Evolutionary conservation across 768 basidiomycete species (phyloP), one percentile per base, ranked within the genome.

Genomic region (Phallus indusiatus): DNA sequence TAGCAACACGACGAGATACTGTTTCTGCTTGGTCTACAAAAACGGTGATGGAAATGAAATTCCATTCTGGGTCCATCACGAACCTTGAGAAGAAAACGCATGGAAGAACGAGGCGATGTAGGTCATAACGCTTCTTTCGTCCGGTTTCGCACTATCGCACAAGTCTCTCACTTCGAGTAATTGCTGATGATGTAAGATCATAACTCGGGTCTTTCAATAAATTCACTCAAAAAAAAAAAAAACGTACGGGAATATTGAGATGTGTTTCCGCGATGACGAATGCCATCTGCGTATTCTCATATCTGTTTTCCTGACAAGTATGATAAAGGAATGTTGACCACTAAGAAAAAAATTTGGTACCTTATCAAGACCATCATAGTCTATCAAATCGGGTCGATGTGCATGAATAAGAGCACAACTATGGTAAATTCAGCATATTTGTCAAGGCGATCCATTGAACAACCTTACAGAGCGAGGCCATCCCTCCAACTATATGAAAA

Each of bases 81-180:
- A 64, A 94, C 94, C 92, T 87, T 96, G 94, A 0, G 90, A 86
- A 0, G 94, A 95, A 70, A 99, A 99, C 0, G 95, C 94, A 68
- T 98, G 96, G 78, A 99, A 99, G 73, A 81, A 98, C 65, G 90
- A 90, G 35, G 96, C 96, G 50, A 99, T 88, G 64, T 97, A 98
- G 5, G 94, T 97, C 92, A 97, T 97, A 11, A 97, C 90, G 71
- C 89, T 92, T 37, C 93, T 85, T 72, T 99, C 96, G 70, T 99
- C 96, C 0, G 95, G 95, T 51, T 80, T 81, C n/a, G 76, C 76
- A 0, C 85, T 82, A 67, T 94, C 92, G 64, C 92, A 94, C 33
- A 99, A 71, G 76, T 99, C 96, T 56, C 92, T 87, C 0, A 98
- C 95, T 78, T 99, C 96, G 18, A 99, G 81, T 4, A 99, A 76